Base-by-base conservation (phyloP, 2,329 filamentous ascomycete species). In the Phyllosticta paracitricarpa region DNA sequence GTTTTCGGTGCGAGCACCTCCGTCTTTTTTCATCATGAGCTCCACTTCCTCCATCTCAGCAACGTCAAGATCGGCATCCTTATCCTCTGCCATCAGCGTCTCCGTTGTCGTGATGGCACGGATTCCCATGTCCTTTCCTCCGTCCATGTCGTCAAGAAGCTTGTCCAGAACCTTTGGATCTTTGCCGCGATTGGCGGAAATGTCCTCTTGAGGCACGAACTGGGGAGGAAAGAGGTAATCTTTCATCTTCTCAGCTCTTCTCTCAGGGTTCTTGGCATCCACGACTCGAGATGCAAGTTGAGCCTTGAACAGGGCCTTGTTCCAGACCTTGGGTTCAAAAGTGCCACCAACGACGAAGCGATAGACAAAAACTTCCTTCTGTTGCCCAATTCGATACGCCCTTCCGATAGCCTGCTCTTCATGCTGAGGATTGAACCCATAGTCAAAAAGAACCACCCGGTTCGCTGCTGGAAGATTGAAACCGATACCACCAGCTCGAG, bases 341-440 rank as follows among this genome's bases (percentile, higher is more conserved):
- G 91, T 94, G 1, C 91, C 91, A 2, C 85, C 89, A 10, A 85
- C 78, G 26, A 91, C 77, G 64, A 97, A 85, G 19, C 88, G 87
- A 73, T 97, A 97, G 1, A 97, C 91, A 69, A 83, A 92, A 0
- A 96, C 91, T 0, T 82, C 80, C 67, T 92, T 94, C 48, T 76
- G 78, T 72, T 97, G 92, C 0, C 91, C 91, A 35, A 97, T 82
- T 0, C 92, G 89, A 72, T 94, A 96, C 0, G 89, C 88, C 59
- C 92, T 83, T 1, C 91, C 92, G 57, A 96, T 84, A 1, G 92
- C 92, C 73, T 97, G 92, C 68, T 91, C 87, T 72, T 96, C 92
- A 69, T 86, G 81, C 4, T 85, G 82, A 0, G 92, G 92, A 65
- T 92, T 94, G 75, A 86, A 96, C 63, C 81, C 80, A 68, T 88